Base-by-base conservation (phyloP, 805 yeast genomes). In the Metschnikowia noctiluminum region DNA sequence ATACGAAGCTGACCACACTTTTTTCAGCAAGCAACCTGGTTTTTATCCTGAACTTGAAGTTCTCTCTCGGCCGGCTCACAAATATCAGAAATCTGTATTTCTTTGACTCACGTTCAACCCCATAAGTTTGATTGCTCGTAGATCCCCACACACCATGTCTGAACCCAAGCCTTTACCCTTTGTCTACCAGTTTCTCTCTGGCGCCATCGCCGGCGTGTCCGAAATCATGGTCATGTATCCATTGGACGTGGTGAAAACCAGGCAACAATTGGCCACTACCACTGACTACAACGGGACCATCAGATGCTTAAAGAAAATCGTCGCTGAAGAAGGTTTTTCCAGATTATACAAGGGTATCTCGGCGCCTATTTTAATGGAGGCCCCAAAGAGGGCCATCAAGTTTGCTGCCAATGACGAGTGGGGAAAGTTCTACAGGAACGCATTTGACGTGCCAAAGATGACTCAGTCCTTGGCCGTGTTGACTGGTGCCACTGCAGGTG, bases 401-500 rank as follows among this genome's bases (percentile, higher is more conserved):
- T 94, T 94, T 66, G 97, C 98, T 45, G 96, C 97, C 53, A 94
- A 94, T 66, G 99, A 94, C 66, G 95, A 89, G 68, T 94, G 96
- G 86, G 92, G 96, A 45, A 85, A 85, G 68, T 68, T 90, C 58
- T 92, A 90, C 78, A 81, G 81, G 57, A 74, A 75, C 30, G 65
- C 72, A 16, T 89, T 91, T 65, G 96, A 89, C 45, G 77, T 87
- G 40, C 66, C 76, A 8, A 68, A 79, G 54, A 79, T 87, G 81
- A 87, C 76, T 54, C 98, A 92, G 71, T 82, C 87, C 8, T 74
- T 94, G 63, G 89, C 97, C 2, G 74, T 94, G 47, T 75, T 92
- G 58, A 88, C 97, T 38, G 99, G 99, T 73, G 97, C 98, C 35
- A 87, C 96, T 50, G 99, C 99, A 7, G 99, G 99, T 74, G 95